A percentile compares a stretch with the other conserved stretches of the same genome.
Conservation (phyloP, 352 stramenopile genomes). For the Globisporangium solare region DNA sequence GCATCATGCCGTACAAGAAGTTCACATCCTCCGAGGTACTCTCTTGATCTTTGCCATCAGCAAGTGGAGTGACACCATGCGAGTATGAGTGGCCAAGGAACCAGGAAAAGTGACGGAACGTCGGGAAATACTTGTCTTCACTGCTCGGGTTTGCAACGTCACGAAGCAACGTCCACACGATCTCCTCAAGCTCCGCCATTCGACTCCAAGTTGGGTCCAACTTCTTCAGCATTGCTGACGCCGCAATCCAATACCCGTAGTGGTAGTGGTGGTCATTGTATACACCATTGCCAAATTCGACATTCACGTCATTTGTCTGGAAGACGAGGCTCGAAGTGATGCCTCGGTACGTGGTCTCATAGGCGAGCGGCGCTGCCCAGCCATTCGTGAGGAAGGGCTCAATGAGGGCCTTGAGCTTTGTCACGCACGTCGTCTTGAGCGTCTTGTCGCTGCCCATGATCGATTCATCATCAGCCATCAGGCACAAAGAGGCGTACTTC, state of each 20-base stretch:
- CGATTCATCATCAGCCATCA: slow-evolving; percentile 52
- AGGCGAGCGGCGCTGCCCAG: slow-evolving; percentile 41
- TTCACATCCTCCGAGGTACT: slow-evolving; percentile 78
- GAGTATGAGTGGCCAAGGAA: slow-evolving; percentile 75
- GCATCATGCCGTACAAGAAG: slow-evolving; percentile 73
- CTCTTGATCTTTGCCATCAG: slow-evolving; percentile 72
- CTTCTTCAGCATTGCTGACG: slow-evolving; percentile 56
- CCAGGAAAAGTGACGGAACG: slow-evolving; percentile 75
- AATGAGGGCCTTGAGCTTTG: slow-evolving; percentile 54
- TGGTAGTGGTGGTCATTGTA: slow-evolving; percentile 88
- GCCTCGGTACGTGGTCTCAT: slow-evolving; percentile 64
- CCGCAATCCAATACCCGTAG: slow-evolving; percentile 70
- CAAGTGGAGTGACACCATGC: slow-evolving; percentile 50
- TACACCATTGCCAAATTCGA: slow-evolving; percentile 72
- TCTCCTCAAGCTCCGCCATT: slow-evolving; percentile 48
- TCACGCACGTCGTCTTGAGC: slow-evolving; percentile 38
- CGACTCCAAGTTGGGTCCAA: slow-evolving; percentile 55
- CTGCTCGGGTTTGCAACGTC: slow-evolving; percentile 66
- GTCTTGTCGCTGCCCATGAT: slow-evolving; percentile 44
- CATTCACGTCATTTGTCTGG: slow-evolving; percentile 36
- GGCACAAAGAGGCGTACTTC: slow-evolving; percentile 75
- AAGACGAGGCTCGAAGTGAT: slow-evolving; percentile 47
- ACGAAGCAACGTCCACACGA: slow-evolving; percentile 61
- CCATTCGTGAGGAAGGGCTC: slow-evolving; percentile 58
- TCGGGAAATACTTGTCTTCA: slow-evolving; percentile 47